Conservation (phyloP, 2,329 filamentous ascomycete species). For the Ceratocystis ficicola region DNA sequence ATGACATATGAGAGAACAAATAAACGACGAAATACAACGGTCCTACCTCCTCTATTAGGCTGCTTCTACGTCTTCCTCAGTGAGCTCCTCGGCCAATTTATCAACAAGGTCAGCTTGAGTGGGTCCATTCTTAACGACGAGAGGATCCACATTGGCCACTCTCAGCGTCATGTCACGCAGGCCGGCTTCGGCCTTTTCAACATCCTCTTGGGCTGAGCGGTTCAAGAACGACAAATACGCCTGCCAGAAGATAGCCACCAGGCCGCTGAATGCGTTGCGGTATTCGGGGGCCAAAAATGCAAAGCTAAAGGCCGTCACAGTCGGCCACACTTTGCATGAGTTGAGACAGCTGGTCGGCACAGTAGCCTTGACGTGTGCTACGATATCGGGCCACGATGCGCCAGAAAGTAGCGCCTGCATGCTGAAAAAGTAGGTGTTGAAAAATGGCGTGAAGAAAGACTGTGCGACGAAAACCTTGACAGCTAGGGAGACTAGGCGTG, state of each 20-base stretch:
- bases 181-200: constrained; percentile 15
- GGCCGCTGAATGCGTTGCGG: constrained; percentile 64
- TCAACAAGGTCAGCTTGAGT: neutral
- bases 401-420: constrained; percentile 65
- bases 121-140: neutral
- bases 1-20: neutral
- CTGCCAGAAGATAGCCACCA: constrained; percentile 82
- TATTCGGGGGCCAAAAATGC: constrained; percentile 71
- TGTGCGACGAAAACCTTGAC: constrained; percentile 76
- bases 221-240: constrained; percentile 79
- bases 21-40: neutral
- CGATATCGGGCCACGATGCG: constrained; percentile 49
- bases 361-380: constrained; percentile 59
- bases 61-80: neutral
- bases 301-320: constrained; percentile 75
- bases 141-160: neutral
- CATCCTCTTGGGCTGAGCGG: constrained; percentile 49
- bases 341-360: constrained; percentile 67
- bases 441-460: constrained; percentile 64
- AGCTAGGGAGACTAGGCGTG: constrained; percentile 55
- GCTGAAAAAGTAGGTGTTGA: constrained; percentile 74
- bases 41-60: neutral
- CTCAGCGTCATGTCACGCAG: neutral
- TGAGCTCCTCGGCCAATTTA: neutral
- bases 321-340: constrained; percentile 78